Conservation (phyloP, 192 early-diverging fungal genomes). For the Piromyces sp. region DNA sequence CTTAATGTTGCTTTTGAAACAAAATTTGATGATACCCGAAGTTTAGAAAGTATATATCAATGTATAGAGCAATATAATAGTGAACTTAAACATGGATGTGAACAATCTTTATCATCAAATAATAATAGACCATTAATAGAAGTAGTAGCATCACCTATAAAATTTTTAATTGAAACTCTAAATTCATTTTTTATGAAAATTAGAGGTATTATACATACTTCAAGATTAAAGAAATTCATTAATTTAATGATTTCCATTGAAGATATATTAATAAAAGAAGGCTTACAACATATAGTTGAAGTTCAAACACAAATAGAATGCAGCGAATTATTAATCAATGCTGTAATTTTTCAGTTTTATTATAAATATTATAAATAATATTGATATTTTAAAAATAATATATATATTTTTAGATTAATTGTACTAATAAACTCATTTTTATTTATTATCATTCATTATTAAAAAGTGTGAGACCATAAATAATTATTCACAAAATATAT, state of each 20-base stretch:
- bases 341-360: neutral
- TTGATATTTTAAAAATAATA: no score
- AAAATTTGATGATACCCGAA: neutral
- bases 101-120: neutral
- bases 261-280: neutral
- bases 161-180: neutral
- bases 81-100: neutral
- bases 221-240: neutral
- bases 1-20: neutral
- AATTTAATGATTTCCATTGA: neutral
- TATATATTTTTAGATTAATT: no score
- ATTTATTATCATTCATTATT: neutral
- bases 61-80: neutral
- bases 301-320: neutral
- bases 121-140: neutral
- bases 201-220: neutral
- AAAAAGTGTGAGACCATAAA: neutral
- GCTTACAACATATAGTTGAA: neutral
- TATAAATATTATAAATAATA: no score
- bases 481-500: neutral
- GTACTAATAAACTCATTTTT: no score
- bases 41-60: neutral
- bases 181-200: neutral
- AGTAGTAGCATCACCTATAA: neutral
- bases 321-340: neutral